These are phyloP conservation scores for Helminthosporium solani DNA, from an alignment of 2,329 filamentous ascomycete genomes.

Conservation along the genomic window DNA sequence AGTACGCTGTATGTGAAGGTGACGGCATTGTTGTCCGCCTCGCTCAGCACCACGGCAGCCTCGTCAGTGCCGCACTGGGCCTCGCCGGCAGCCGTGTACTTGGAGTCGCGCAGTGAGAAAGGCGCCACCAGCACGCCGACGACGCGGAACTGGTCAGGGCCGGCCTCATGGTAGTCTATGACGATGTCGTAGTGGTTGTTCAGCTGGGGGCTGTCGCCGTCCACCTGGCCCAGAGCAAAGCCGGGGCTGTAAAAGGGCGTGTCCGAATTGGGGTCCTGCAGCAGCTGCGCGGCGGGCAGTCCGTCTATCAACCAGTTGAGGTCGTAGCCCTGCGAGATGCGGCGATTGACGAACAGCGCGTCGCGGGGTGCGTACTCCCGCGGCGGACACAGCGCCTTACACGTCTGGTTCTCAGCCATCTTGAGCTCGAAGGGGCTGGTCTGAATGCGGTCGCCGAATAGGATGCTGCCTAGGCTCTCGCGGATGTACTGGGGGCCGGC, in stretches of 20 bases:
- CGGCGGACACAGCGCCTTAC: constrained; percentile 73
- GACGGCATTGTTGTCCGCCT: constrained; percentile 65
- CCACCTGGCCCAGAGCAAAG: constrained; percentile 70
- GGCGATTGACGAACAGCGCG: constrained; percentile 76
- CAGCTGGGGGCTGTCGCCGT: constrained; percentile 61
- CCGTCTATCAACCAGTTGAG: constrained; percentile 96
- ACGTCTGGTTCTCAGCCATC: constrained; percentile 85
- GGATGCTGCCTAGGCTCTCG: constrained; percentile 90
- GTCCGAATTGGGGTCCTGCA: constrained; percentile 72
- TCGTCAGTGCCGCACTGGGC: constrained; percentile 65
- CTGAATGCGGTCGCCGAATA: constrained; percentile 96
- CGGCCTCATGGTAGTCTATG: constrained; percentile 86
- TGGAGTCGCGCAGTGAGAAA: constrained; percentile 64
- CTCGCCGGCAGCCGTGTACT: constrained; percentile 53
- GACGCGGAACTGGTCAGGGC: constrained; percentile 72
- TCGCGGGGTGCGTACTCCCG: constrained; percentile 65
- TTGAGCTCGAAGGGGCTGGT: constrained; percentile 90
- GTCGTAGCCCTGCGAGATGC: constrained; percentile 83
- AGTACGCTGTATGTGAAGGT: constrained; percentile 90
- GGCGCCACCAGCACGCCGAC: constrained; percentile 91
- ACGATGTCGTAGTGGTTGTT: constrained; percentile 97
- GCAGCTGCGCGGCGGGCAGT: constrained; percentile 82
- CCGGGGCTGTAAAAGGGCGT: constrained; percentile 88
- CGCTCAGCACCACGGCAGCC: constrained; percentile 64
- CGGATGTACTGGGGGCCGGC: constrained; percentile 75